phyloP scores from a whole-genome alignment of 805 yeast genomes.

The Schwanniomyces occidentalis region DNA sequence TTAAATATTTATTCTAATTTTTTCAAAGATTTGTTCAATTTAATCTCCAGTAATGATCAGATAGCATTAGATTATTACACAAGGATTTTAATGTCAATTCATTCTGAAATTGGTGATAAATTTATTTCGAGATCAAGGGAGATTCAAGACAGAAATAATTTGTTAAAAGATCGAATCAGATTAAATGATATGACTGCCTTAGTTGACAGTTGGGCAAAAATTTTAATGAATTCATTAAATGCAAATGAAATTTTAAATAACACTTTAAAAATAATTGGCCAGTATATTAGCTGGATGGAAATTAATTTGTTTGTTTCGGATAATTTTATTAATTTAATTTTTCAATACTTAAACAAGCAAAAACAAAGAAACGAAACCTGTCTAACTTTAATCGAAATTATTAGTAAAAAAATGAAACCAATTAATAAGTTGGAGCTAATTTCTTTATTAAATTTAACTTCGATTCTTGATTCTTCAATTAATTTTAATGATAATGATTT shows the following conservation, averaged over 20 bases:
- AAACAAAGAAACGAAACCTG: conserved; percentile 60
- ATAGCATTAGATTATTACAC: conserved; percentile 68
- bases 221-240: conserved; percentile 37
- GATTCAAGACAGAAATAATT: conserved; percentile 62
- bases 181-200: conserved; percentile 68
- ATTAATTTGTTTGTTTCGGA: conserved; percentile 68
- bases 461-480: conserved; percentile 39
- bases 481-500: conserved; percentile 45
- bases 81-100: conserved; percentile 72
- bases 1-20: conserved; percentile 31
- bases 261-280: conserved; percentile 69
- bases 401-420: conserved; percentile 78
- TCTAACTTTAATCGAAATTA: conserved; percentile 58
- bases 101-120: conserved; percentile 92
- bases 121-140: conserved; percentile 70
- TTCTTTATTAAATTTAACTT: conserved; percentile 64
- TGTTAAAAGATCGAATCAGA: conserved; percentile 81
- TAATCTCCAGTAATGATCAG: conserved; percentile 18
- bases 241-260: conserved; percentile 52
- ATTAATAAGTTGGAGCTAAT: conserved; percentile 68
- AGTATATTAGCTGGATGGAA: conserved; percentile 92
- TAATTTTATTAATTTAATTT: conserved; percentile 57
- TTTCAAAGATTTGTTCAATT: conserved; percentile 28
- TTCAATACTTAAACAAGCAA: conserved; percentile 52
- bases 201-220: conserved; percentile 65